Evolutionary conservation across 2,329 filamentous ascomycete species (phyloP).

Genomic region (Sclerotinia borealis): DNA sequence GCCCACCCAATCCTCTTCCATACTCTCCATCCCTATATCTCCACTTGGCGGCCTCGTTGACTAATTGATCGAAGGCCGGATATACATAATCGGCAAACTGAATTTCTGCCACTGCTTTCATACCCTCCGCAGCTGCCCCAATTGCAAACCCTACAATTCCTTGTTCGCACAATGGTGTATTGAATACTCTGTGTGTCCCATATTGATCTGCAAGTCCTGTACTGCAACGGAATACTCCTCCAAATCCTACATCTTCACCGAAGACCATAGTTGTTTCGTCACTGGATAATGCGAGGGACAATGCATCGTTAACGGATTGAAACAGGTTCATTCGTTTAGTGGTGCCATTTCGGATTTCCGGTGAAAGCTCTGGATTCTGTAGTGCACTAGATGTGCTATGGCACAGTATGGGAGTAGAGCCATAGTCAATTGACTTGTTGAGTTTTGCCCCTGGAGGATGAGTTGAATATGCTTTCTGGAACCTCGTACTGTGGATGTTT

Average conservation of each 20-base stretch:
- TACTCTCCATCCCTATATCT: constrained; percentile 59
- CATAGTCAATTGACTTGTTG: constrained; percentile 85
- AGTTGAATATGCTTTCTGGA: constrained; percentile 26
- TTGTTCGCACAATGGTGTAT: constrained; percentile 90
- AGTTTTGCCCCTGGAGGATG: constrained; percentile 55
- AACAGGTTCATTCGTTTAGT: constrained; percentile 91
- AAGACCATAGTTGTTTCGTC: constrained; percentile 88
- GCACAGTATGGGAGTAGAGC: constrained; percentile 70
- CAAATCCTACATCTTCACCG: constrained; percentile 95
- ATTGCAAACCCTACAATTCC: constrained; percentile 93
- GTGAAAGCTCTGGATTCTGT: constrained; percentile 63
- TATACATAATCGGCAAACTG: constrained; percentile 76
- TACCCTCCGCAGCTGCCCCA: constrained; percentile 81
- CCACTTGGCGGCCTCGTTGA: constrained; percentile 70
- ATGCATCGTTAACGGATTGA: constrained; percentile 85
- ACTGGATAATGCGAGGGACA: constrained; percentile 72
- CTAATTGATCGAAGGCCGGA: constrained; percentile 71
- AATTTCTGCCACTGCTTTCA: constrained; percentile 86
- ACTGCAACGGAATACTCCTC: constrained; percentile 90
- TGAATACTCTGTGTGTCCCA: constrained; percentile 86
- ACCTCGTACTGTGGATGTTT: not conserved
- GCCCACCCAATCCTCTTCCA: constrained; percentile 51
- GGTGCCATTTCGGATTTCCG: constrained; percentile 56
- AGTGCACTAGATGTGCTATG: constrained; percentile 72
- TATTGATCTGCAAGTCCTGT: constrained; percentile 87